Conservation (phyloP, 208 protist species). For the Crithidia acanthocephali region DNA sequence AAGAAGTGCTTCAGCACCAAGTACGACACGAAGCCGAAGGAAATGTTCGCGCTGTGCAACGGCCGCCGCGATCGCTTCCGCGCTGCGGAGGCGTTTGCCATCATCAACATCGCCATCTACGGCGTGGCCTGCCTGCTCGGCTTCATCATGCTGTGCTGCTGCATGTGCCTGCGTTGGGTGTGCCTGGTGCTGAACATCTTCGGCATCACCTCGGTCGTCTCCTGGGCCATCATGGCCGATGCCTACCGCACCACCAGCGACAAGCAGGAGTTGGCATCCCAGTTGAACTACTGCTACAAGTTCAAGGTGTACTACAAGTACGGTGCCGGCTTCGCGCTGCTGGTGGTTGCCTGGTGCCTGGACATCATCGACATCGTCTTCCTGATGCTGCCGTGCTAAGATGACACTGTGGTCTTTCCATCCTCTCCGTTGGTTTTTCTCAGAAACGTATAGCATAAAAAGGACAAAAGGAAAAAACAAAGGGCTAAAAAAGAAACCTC, state of each 20-base stretch:
- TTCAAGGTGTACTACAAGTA: constrained; percentile 17
- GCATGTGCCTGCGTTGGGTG: constrained; percentile 34
- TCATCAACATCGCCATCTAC: constrained; percentile 33
- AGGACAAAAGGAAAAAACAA: too few species aligned
- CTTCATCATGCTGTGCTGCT: constrained; percentile 43
- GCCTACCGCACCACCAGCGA: constrained; percentile 18
- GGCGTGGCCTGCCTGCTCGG: constrained; percentile 17
- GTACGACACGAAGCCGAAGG: constrained; percentile 20
- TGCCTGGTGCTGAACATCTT: constrained; percentile 37
- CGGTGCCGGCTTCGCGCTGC: constrained; percentile 40
- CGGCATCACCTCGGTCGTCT: constrained; percentile 17
- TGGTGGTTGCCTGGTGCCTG: constrained; percentile 40
- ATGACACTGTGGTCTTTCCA: not conserved
- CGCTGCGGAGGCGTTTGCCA: constrained; percentile 39
- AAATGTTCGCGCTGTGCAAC: constrained; percentile 35
- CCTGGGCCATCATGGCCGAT: constrained; percentile 47
- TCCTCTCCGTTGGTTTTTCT: too few species aligned
- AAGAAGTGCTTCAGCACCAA: constrained; percentile 32
- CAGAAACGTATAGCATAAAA: too few species aligned
- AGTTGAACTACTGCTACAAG: constrained; percentile 10
- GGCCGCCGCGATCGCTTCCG: constrained; percentile 40
- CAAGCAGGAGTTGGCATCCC: not conserved
- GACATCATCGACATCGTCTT: constrained; percentile 41
- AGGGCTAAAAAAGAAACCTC: too few species aligned
- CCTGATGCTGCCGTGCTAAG: constrained; percentile 35